Percentiles rank a stretch among this genome's conserved stretches.
These are phyloP conservation scores for Trichosporon asahii DNA, from an alignment of 1,284 basidiomycete species.

Conservation along the genomic window DNA sequence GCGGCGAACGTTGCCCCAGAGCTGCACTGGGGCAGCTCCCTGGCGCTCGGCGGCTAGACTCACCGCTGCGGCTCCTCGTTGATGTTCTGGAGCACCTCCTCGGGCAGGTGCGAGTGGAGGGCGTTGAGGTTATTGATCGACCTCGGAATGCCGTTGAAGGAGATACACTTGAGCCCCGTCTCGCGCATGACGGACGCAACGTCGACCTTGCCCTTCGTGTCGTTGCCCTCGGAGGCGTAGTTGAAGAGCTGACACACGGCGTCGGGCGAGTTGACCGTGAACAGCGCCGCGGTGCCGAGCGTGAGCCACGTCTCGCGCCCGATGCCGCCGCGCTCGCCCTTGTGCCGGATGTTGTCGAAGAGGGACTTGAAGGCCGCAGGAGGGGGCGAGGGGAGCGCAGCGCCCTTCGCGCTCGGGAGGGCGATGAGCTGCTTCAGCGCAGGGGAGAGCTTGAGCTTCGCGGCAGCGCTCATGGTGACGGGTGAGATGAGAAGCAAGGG, in stretches of 20 bases:
- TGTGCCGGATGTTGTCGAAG: constrained; percentile 35
- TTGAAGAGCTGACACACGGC: constrained; percentile 41
- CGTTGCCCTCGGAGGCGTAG: constrained; percentile 29
- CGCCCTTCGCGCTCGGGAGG: constrained; percentile 32
- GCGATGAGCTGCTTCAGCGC: constrained; percentile 45
- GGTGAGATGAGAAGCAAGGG: not conserved
- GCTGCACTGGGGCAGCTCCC: too few relatives aligned
- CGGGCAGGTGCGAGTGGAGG: constrained; percentile 68
- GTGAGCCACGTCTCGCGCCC: constrained; percentile 40
- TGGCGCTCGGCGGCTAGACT: too few relatives aligned
- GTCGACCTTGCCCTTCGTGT: constrained; percentile 21
- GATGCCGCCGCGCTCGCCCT: constrained; percentile 23
- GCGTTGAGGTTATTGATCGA: constrained; percentile 78
- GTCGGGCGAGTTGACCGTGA: constrained; percentile 48
- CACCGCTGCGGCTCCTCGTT: constrained; percentile 56
- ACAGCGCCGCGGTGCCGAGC: constrained; percentile 38
- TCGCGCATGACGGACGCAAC: constrained; percentile 67
- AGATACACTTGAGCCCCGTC: constrained; percentile 85
- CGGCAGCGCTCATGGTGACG: constrained; percentile 15
- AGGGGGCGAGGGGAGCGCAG: constrained; percentile 36
- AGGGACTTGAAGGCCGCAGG: constrained; percentile 21
- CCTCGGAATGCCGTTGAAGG: constrained; percentile 58
- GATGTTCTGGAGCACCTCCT: constrained; percentile 58
- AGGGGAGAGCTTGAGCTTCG: constrained; percentile 39
- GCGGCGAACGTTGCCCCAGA: too few relatives aligned